Evolutionary conservation across 2,329 filamentous ascomycete species (phyloP).

Genomic region (Aspergillus vadensis): DNA sequence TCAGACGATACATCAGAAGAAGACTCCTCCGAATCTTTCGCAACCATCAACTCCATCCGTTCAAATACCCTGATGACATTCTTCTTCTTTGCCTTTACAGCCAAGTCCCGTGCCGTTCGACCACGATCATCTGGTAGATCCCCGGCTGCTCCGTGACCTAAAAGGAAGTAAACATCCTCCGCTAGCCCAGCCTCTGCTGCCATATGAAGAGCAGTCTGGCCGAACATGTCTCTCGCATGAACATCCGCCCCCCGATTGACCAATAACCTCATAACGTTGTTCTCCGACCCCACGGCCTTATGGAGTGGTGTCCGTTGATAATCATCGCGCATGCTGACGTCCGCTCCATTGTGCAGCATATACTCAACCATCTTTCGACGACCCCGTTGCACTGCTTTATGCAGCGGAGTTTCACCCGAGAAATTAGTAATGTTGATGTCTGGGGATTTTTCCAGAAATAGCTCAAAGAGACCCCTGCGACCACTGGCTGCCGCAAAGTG

Average conservation of each 20-base stretch:
- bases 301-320: constrained; percentile 25
- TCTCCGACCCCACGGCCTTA: constrained; percentile 21
- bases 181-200: constrained; percentile 24
- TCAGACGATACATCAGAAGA: constrained; percentile 6
- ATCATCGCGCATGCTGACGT: constrained; percentile 29
- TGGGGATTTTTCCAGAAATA: constrained; percentile 28
- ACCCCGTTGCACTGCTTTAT: constrained; percentile 31
- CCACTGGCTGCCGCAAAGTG: constrained; percentile 25
- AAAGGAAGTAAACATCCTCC: constrained; percentile 26
- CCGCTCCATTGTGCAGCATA: constrained; percentile 28
- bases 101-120: constrained; percentile 23
- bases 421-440: constrained; percentile 30
- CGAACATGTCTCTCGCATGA: constrained; percentile 24
- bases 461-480: constrained; percentile 19
- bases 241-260: constrained; percentile 24
- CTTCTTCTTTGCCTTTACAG: constrained; percentile 20
- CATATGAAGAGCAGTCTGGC: constrained; percentile 27
- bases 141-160: constrained; percentile 22
- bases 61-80: constrained; percentile 15
- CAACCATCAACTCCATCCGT: constrained; percentile 18
- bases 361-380: constrained; percentile 31
- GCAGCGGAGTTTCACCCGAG: constrained; percentile 31
- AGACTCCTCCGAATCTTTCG: constrained; percentile 2
- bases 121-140: constrained; percentile 24
- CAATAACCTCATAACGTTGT: constrained; percentile 25